Conservation (phyloP, 2,329 filamentous ascomycete genomes). For the Microdochium trichocladiopsis region DNA sequence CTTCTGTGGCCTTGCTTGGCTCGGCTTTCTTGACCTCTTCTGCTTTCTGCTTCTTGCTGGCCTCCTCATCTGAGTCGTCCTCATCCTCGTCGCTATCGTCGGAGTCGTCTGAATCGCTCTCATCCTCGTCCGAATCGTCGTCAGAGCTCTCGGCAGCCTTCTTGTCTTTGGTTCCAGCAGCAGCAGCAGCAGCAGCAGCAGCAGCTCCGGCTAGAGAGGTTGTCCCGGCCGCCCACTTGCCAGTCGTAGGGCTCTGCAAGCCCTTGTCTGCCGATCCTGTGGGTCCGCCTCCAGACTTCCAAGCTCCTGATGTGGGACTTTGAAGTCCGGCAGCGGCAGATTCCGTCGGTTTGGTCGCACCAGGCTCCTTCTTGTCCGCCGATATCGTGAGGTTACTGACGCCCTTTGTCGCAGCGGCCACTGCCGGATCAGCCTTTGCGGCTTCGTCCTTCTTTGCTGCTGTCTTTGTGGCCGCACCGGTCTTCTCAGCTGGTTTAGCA, state of each 20-base stretch:
- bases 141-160: conserved; percentile 16
- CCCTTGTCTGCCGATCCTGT: conserved; percentile 17
- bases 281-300: conserved; percentile 20
- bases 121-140: conserved; percentile 1
- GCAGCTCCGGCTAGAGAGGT: conserved; percentile 9
- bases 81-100: conserved; percentile 7
- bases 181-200: conserved; percentile 4
- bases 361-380: neutral
- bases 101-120: conserved; percentile 2
- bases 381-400: conserved; percentile 5
- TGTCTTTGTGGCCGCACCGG: conserved; percentile 4
- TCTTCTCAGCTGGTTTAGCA: conserved; percentile 5
- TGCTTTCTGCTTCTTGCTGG: conserved; percentile 11
- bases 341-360: conserved; percentile 1
- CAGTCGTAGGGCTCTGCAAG: conserved; percentile 34
- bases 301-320: conserved; percentile 36
- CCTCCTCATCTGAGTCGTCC: conserved; percentile 10
- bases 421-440: neutral
- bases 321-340: conserved; percentile 27
- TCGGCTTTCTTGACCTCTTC: conserved; percentile 3
- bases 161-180: conserved; percentile 16
- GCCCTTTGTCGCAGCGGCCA: conserved; percentile 9
- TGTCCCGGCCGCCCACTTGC: conserved; percentile 29
- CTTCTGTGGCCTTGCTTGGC: conserved; percentile 4
- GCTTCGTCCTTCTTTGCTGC: neutral